A percentile compares a stretch with the other conserved stretches of the same genome.
Evolutionary conservation across 2,329 filamentous ascomycete genomes (phyloP).

Genomic region (Raffaelea albimanens): DNA sequence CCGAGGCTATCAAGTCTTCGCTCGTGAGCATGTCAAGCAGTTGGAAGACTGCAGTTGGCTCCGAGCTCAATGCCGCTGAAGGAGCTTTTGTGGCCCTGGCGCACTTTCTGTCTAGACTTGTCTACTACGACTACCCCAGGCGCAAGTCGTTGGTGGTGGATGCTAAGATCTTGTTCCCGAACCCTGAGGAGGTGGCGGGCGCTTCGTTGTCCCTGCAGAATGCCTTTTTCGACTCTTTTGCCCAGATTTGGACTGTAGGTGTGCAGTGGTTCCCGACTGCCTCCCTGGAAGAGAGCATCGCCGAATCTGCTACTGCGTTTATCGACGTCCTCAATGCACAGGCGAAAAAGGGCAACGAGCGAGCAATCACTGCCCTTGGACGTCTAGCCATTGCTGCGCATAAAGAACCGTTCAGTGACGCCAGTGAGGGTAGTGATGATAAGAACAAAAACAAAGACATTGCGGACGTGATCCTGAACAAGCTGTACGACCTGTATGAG

Average conservation of each 20-base stretch:
- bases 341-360: conserved; percentile 73
- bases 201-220: conserved; percentile 28
- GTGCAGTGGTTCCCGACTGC: conserved; percentile 23
- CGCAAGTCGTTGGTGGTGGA: neutral
- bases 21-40: conserved; percentile 35
- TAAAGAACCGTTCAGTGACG: too few relatives aligned
- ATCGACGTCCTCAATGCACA: conserved; percentile 55
- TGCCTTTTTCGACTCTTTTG: conserved; percentile 32
- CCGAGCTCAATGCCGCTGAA: conserved; percentile 35
- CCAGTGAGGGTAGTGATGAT: conserved; percentile 16
- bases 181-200: conserved; percentile 10
- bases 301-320: conserved; percentile 30
- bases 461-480: conserved; percentile 50
- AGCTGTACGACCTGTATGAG: conserved; percentile 70
- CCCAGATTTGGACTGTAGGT: conserved; percentile 33
- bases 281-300: conserved; percentile 11
- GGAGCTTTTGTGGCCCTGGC: conserved; percentile 36
- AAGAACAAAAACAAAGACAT: conserved; percentile 7
- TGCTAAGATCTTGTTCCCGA: conserved; percentile 6
- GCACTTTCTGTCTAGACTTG: conserved; percentile 31
- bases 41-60: conserved; percentile 41
- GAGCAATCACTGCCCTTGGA: conserved; percentile 72
- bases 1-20: conserved; percentile 29
- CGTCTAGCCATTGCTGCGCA: conserved; percentile 54
- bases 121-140: conserved; percentile 27